Percentiles rank a stretch among this genome's conserved stretches.
phyloP scores from a whole-genome alignment of 768 basidiomycete genomes.

The Lentinus tigrinus region DNA sequence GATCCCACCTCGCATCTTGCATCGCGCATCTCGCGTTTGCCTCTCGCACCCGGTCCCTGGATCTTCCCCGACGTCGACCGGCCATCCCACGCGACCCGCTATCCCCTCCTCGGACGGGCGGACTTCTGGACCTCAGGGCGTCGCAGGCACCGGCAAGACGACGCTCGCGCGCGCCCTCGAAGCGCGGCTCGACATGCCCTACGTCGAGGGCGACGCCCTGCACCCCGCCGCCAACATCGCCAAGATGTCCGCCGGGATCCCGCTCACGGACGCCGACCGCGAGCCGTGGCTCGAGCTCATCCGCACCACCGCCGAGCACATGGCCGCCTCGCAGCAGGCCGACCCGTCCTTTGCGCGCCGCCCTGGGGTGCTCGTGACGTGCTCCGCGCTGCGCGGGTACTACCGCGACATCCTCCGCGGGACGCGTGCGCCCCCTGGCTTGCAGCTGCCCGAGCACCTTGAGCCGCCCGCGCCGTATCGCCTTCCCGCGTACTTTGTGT shows the following conservation, averaged over 20 bases:
- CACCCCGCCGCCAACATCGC: slow-evolving; percentile 80
- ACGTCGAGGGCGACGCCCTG: slow-evolving; percentile 86
- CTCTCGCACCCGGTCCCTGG: not conserved
- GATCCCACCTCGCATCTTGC: not conserved
- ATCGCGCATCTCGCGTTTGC: not conserved
- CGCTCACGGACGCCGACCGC: slow-evolving; percentile 80
- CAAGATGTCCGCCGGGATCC: slow-evolving; percentile 80
- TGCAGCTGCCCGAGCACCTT: slow-evolving; percentile 23
- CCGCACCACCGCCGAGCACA: slow-evolving; percentile 58
- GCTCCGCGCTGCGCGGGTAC: slow-evolving; percentile 77
- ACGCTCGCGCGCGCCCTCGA: slow-evolving; percentile 27
- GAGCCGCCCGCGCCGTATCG: slow-evolving; percentile 28
- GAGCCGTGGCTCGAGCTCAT: slow-evolving; percentile 82
- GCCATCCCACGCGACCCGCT: no score
- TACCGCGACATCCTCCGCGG: slow-evolving; percentile 87
- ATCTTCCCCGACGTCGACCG: not conserved
- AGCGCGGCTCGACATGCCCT: slow-evolving; percentile 58
- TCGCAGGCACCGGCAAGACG: slow-evolving; percentile 30
- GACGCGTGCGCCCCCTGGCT: slow-evolving; percentile 23
- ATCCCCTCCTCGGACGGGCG: slow-evolving; percentile 1
- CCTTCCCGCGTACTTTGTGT: slow-evolving; percentile 72
- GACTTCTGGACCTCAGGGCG: slow-evolving; percentile 24
- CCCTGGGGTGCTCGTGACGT: slow-evolving; percentile 75
- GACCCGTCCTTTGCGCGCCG: slow-evolving; percentile 12
- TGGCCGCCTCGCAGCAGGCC: slow-evolving; percentile 31